Evolutionary conservation across 2,329 filamentous ascomycete species (phyloP).

Genomic region (Gliomastix tumulicola): DNA sequence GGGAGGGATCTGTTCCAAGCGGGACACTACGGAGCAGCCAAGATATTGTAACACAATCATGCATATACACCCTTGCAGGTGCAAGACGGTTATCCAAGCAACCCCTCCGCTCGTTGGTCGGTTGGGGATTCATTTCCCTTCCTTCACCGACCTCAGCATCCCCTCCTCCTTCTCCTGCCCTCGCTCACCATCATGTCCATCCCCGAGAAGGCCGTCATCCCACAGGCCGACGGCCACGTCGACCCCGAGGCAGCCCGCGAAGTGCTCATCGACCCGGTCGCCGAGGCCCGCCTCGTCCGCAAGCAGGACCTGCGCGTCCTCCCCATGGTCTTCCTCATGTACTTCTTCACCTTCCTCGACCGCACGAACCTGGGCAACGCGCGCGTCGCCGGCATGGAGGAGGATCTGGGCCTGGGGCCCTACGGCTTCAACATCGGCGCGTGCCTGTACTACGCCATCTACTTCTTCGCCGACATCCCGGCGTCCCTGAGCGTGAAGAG

Average conservation of each 20-base stretch:
- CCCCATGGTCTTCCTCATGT: slow-evolving; percentile 21
- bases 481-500: slow-evolving; percentile 47
- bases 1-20: too few species aligned
- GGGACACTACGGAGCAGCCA: too few species aligned
- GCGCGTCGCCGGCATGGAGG: slow-evolving; percentile 29
- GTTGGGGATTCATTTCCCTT: too few species aligned
- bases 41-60: too few species aligned
- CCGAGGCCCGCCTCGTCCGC: slow-evolving; percentile 20
- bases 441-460: slow-evolving; percentile 52
- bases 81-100: too few species aligned
- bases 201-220: too few species aligned
- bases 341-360: slow-evolving; percentile 20
- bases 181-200: too few species aligned
- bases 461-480: slow-evolving; percentile 49
- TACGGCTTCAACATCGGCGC: slow-evolving; percentile 49
- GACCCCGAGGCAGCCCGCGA: neutral
- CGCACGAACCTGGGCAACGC: slow-evolving; percentile 22
- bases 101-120: too few species aligned
- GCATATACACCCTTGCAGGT: too few species aligned
- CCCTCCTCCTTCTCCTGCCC: too few species aligned
- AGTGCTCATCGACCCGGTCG: slow-evolving; percentile 16
- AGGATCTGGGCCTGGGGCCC: slow-evolving; percentile 36
- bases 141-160: too few species aligned
- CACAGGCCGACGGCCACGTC: too few species aligned
- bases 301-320: slow-evolving; percentile 22